Conservation (phyloP, 2,329 filamentous ascomycete species). For the Phoma sp. region DNA sequence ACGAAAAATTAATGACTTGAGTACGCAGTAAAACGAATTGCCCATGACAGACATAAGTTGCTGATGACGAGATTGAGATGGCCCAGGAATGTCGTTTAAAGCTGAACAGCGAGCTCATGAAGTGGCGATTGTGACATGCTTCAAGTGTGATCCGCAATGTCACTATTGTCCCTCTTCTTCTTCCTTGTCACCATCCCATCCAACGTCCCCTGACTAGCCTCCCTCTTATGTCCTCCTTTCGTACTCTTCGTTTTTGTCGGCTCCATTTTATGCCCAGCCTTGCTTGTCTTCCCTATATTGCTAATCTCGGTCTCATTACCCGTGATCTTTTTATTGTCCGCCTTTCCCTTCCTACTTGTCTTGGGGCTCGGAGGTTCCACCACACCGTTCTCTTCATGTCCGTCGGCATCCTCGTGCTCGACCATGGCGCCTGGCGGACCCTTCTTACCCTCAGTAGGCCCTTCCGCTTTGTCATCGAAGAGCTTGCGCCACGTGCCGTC, state of each 20-base stretch:
- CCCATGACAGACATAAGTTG: too few species aligned
- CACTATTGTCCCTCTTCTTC: conserved; percentile 36
- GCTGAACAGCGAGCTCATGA: too few species aligned
- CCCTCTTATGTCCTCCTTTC: conserved; percentile 64
- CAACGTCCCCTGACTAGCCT: conserved; percentile 60
- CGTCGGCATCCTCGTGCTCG: conserved; percentile 30
- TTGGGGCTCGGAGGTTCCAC: conserved; percentile 20
- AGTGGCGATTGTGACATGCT: too few species aligned
- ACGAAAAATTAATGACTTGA: too few species aligned
- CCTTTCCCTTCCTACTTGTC: conserved; percentile 47
- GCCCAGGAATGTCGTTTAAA: too few species aligned
- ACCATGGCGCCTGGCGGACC: conserved; percentile 52
- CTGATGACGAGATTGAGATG: too few species aligned
- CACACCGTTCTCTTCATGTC: conserved; percentile 19
- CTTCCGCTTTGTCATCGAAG: conserved; percentile 57
- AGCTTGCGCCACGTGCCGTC: conserved; percentile 65
- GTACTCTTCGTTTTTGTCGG: conserved; percentile 12
- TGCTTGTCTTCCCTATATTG: conserved; percentile 18
- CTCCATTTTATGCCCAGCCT: conserved; percentile 61
- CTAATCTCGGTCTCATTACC: conserved; percentile 54
- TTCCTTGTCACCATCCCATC: conserved; percentile 42
- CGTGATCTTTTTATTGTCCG: conserved; percentile 68
- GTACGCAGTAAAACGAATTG: too few species aligned
- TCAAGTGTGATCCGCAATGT: conserved; percentile 24
- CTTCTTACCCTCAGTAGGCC: conserved; percentile 51